Percentiles rank a stretch among this genome's conserved stretches.
phyloP scores from a whole-genome alignment of 148 eudicot species.

The Chenopodium formosanum region DNA sequence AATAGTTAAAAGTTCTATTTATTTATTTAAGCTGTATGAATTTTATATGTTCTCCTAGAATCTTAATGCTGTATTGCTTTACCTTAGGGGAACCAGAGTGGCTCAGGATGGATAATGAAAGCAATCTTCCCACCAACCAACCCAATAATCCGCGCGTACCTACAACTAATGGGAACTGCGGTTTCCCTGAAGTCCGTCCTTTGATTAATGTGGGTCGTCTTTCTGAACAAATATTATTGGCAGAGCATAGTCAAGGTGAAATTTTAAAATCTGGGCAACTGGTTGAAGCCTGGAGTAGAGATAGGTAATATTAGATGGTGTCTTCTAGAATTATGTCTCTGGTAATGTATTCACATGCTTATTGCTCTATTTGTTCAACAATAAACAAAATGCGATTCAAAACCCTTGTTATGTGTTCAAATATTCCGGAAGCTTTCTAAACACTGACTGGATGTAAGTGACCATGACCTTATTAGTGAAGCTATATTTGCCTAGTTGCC shows the following conservation, averaged over 20 bases:
- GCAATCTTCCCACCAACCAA: not conserved
- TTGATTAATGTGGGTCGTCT: conserved; percentile 29
- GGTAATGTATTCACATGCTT: not conserved
- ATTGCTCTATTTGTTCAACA: not conserved
- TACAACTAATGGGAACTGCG: conserved; percentile 11
- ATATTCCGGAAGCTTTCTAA: too few relatives aligned
- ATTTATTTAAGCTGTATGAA: not conserved
- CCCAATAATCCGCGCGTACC: not conserved
- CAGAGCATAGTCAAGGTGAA: conserved; percentile 18
- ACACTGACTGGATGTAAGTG: too few relatives aligned
- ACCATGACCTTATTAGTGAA: too few relatives aligned
- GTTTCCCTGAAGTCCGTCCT: conserved; percentile 34
- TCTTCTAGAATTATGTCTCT: not conserved
- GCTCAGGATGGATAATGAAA: conserved; percentile 30
- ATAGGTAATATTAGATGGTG: conserved; percentile 29
- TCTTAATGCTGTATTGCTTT: not conserved
- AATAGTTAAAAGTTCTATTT: not conserved
- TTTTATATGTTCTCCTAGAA: conserved; percentile 1
- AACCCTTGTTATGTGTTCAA: too few relatives aligned
- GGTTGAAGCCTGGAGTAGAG: conserved; percentile 33
- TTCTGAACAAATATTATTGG: conserved; percentile 27
- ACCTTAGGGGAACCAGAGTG: conserved; percentile 31
- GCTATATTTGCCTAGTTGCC: too few relatives aligned
- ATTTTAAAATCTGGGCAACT: conserved; percentile 29
- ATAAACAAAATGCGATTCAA: too few relatives aligned